A percentile compares a stretch with the other conserved stretches of the same genome.
phyloP scores from a whole-genome alignment of 352 stramenopile genomes.

The Phytophthora tentaculata region DNA sequence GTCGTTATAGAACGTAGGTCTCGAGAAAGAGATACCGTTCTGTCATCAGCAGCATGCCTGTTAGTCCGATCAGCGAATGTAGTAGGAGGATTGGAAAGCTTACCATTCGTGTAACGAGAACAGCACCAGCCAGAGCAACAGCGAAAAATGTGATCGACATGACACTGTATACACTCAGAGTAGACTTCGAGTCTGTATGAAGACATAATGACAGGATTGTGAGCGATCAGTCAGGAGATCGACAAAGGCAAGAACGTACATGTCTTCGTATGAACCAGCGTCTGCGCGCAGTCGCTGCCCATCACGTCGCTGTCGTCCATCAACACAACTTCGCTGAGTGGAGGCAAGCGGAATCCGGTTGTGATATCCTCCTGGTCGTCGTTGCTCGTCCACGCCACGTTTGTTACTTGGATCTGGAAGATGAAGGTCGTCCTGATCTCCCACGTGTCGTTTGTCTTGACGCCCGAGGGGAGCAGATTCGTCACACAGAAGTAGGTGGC shows the following conservation, averaged over 20 bases:
- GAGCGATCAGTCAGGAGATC: constrained; percentile 9
- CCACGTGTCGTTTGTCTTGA: constrained; percentile 64
- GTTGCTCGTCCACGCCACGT: constrained; percentile 51
- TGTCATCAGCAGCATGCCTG: constrained; percentile 26
- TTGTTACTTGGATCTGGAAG: constrained; percentile 78
- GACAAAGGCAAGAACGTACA: constrained; percentile 47
- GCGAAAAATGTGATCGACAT: constrained; percentile 88
- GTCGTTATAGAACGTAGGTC: constrained; percentile 83
- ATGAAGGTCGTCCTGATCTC: constrained; percentile 72
- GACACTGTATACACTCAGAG: constrained; percentile 85
- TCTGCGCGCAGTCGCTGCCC: constrained; percentile 74
- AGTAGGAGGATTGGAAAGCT: constrained; percentile 1
- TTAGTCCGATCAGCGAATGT: background rate
- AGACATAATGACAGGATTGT: constrained; percentile 10
- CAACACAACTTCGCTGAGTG: constrained; percentile 64
- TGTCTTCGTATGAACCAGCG: constrained; percentile 66
- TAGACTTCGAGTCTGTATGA: constrained; percentile 60
- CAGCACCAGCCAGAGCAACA: constrained; percentile 70
- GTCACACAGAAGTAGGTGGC: constrained; percentile 80
- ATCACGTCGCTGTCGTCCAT: constrained; percentile 59
- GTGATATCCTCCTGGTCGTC: constrained; percentile 21
- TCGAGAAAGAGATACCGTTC: constrained; percentile 85
- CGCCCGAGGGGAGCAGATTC: constrained; percentile 68
- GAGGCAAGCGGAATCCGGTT: constrained; percentile 46
- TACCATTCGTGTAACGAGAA: constrained; percentile 87